These are phyloP conservation scores for Tuber calosporum DNA, from an alignment of 495 filamentous ascomycete genomes.

Conservation along the genomic window DNA sequence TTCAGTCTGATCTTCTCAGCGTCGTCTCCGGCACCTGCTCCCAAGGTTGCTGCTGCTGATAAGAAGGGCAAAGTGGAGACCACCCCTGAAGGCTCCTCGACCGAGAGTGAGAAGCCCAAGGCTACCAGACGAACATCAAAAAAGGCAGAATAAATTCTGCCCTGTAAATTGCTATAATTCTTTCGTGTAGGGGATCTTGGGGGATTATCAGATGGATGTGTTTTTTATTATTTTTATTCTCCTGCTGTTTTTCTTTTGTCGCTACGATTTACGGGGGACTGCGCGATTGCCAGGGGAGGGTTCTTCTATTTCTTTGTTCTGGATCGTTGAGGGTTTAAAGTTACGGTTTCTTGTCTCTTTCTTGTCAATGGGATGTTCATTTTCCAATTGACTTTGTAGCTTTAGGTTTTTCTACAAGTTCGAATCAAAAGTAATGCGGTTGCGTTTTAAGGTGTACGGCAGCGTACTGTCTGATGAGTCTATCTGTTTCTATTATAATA, in stretches of 20 bases:
- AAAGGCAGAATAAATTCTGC: conserved; percentile 35
- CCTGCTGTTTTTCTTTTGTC: neutral
- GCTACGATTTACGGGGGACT: neutral
- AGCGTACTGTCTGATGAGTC: neutral
- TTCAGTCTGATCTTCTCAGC: conserved; percentile 49
- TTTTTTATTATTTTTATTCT: neutral
- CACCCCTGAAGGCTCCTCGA: conserved; percentile 26
- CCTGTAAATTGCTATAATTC: conserved; percentile 34
- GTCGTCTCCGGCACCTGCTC: conserved; percentile 44
- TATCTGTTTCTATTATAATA: neutral
- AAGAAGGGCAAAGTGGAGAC: conserved; percentile 35
- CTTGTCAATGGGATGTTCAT: neutral
- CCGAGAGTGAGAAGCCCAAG: conserved; percentile 40
- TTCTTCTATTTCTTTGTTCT: neutral
- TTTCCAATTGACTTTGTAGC: neutral
- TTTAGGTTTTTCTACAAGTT: conserved; percentile 1
- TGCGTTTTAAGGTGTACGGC: neutral
- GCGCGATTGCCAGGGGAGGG: neutral
- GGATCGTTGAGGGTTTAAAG: conserved; percentile 1
- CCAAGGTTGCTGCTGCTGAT: conserved; percentile 37
- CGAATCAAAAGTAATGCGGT: neutral
- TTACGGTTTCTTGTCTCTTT: neutral
- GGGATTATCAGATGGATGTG: neutral
- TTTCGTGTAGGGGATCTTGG: conserved; percentile 3
- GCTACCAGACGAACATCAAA: conserved; percentile 36